A percentile compares a stretch with the other conserved stretches of the same genome.
phyloP scores from a whole-genome alignment of 2,329 filamentous ascomycete species.

The Canariomyces notabilis region DNA sequence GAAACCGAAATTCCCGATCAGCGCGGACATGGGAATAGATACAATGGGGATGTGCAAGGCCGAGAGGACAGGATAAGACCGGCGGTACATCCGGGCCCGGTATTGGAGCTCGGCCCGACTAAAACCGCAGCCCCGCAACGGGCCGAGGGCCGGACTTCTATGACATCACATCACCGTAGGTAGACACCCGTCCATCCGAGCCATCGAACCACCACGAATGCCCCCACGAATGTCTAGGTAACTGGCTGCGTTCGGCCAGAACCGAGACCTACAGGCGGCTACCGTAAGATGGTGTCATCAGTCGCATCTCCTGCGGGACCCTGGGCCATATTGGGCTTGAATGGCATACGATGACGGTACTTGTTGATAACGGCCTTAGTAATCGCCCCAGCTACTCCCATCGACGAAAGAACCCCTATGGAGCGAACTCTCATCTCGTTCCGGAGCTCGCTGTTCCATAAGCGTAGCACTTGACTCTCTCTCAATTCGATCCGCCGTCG shows the following conservation, averaged over 20 bases:
- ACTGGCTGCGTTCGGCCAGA: not conserved
- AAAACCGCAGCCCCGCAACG: not conserved
- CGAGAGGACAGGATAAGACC: not conserved
- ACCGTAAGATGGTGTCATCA: not conserved
- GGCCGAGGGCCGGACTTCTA: not conserved
- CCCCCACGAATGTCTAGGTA: not conserved
- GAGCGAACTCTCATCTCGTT: not conserved
- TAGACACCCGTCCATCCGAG: no score
- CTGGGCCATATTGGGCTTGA: not conserved
- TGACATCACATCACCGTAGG: constrained; percentile 20
- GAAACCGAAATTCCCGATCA: not conserved
- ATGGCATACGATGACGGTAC: not conserved
- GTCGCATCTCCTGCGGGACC: not conserved
- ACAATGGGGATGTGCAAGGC: not conserved
- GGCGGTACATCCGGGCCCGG: not conserved
- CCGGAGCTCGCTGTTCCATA: not conserved
- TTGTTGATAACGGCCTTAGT: not conserved
- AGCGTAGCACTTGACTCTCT: not conserved
- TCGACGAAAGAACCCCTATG: no score
- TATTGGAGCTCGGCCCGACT: not conserved
- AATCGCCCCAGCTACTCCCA: no score
- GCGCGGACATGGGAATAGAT: constrained; percentile 1
- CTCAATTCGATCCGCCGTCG: not conserved
- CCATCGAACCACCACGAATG: constrained; percentile 1
- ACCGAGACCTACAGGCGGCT: not conserved